These are phyloP conservation scores for Brassica juncea DNA, from an alignment of 345 rosid species.

Conservation along the genomic window DNA sequence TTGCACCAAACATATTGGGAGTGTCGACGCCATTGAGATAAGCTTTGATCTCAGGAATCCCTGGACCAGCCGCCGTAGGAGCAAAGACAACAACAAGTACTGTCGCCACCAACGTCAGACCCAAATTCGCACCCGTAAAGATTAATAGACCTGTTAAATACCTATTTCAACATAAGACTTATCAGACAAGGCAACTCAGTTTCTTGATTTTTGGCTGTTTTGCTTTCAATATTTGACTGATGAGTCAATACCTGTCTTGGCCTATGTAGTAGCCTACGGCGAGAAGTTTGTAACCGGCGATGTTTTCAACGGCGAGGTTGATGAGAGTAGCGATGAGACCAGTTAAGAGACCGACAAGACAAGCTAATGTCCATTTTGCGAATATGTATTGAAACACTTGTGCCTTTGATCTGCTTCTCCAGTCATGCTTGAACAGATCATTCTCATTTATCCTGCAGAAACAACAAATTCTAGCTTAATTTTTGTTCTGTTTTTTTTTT, in stretches of 20 bases:
- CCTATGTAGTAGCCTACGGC: slow-evolving; percentile 62
- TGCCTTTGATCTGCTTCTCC: slow-evolving; percentile 84
- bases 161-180: slow-evolving; percentile 46
- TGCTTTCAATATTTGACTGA: neutral
- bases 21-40: slow-evolving; percentile 95
- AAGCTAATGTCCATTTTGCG: slow-evolving; percentile 79
- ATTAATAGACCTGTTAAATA: slow-evolving; percentile 58
- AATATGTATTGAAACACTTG: slow-evolving; percentile 85
- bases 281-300: slow-evolving; percentile 88
- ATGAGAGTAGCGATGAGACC: slow-evolving; percentile 82
- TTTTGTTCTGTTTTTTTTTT: neutral
- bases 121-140: slow-evolving; percentile 62
- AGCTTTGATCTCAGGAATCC: slow-evolving; percentile 95
- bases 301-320: slow-evolving; percentile 87
- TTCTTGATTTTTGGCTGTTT: slow-evolving; percentile 11
- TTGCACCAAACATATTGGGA: slow-evolving; percentile 87
- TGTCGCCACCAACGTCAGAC: slow-evolving; percentile 63
- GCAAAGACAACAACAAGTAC: slow-evolving; percentile 78
- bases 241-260: slow-evolving; percentile 51
- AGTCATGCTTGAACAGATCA: slow-evolving; percentile 90
- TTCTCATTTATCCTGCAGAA: slow-evolving; percentile 82
- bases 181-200: slow-evolving; percentile 10
- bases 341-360: slow-evolving; percentile 78
- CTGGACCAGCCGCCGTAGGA: slow-evolving; percentile 96
- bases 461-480: neutral